These are phyloP conservation scores for Lasiosphaeria miniovina DNA, from an alignment of 495 filamentous ascomycete genomes.

Conservation along the genomic window DNA sequence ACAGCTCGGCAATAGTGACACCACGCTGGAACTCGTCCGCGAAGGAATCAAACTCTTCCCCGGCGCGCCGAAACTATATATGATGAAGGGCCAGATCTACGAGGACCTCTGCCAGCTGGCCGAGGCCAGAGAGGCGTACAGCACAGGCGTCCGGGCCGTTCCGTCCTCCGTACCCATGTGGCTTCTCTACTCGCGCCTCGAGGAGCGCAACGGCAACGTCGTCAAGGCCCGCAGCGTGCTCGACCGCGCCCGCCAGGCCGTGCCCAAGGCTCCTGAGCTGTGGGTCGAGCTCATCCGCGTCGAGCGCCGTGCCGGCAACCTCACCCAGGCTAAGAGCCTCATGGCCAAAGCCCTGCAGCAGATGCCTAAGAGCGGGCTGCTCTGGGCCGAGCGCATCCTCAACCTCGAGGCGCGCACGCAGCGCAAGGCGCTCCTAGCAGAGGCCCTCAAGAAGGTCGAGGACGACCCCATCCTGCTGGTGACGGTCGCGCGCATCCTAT, in stretches of 20 bases:
- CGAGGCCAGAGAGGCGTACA: conserved; percentile 88
- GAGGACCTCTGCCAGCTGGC: conserved; percentile 70
- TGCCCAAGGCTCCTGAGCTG: conserved; percentile 79
- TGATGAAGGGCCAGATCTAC: conserved; percentile 99
- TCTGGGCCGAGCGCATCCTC: conserved; percentile 95
- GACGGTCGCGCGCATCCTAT: conserved; percentile 54
- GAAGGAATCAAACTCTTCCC: conserved; percentile 88
- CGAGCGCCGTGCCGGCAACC: conserved; percentile 84
- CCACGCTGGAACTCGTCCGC: conserved; percentile 80
- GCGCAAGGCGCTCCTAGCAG: conserved; percentile 81
- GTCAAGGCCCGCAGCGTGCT: conserved; percentile 92
- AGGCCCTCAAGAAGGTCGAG: conserved; percentile 95
- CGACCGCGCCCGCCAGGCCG: conserved; percentile 80
- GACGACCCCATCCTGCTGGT: conserved; percentile 82
- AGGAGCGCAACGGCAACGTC: conserved; percentile 77
- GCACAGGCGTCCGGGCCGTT: conserved; percentile 81
- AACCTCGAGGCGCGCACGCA: conserved; percentile 87
- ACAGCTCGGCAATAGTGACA: conserved; percentile 71
- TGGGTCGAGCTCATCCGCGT: conserved; percentile 91
- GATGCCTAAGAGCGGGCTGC: conserved; percentile 78
- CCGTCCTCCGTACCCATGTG: conserved; percentile 81
- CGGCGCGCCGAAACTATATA: conserved; percentile 83
- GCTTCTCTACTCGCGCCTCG: conserved; percentile 81
- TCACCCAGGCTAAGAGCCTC: conserved; percentile 75
- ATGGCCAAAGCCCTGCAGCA: conserved; percentile 94